phyloP scores from a whole-genome alignment of 352 stramenopile genomes.

The Aphanomyces stellatus region DNA sequence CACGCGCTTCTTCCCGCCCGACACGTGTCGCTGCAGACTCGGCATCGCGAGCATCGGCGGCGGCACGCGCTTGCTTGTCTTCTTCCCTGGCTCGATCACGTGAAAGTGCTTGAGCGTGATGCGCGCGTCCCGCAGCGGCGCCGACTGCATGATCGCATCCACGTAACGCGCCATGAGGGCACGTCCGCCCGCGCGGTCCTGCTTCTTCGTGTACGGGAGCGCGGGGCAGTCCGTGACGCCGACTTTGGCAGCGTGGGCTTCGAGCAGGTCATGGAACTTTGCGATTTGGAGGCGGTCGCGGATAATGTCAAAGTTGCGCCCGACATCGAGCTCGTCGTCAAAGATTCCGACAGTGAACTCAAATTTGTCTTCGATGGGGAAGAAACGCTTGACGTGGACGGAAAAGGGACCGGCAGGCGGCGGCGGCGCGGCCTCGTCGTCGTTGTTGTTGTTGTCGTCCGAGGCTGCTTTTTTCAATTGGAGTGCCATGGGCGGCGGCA shows the following conservation, averaged over 20 bases:
- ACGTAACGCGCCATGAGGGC: constrained; percentile 8
- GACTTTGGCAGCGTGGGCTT: neutral
- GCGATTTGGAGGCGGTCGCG: constrained; percentile 2
- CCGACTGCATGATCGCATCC: neutral
- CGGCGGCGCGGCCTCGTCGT: neutral
- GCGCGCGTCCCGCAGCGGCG: neutral
- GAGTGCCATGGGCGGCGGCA: neutral
- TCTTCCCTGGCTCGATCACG: neutral
- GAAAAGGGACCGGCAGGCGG: neutral
- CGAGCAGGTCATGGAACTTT: neutral
- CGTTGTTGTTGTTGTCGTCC: neutral
- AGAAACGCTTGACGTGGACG: constrained; percentile 10
- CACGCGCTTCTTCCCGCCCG: too few relatives aligned
- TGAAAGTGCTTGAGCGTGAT: constrained; percentile 19
- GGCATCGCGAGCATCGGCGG: too few relatives aligned
- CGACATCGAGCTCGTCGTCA: neutral
- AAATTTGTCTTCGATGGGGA: constrained; percentile 19
- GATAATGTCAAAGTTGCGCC: neutral
- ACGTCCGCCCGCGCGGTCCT: constrained; percentile 4
- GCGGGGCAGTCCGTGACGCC: neutral
- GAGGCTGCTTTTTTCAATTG: neutral
- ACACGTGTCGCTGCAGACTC: too few relatives aligned
- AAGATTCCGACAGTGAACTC: constrained; percentile 11
- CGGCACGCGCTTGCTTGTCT: too few relatives aligned
- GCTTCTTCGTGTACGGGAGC: constrained; percentile 12